phyloP scores from a whole-genome alignment of 208 protist species.

The Acanthamoeba culbertsoni region DNA sequence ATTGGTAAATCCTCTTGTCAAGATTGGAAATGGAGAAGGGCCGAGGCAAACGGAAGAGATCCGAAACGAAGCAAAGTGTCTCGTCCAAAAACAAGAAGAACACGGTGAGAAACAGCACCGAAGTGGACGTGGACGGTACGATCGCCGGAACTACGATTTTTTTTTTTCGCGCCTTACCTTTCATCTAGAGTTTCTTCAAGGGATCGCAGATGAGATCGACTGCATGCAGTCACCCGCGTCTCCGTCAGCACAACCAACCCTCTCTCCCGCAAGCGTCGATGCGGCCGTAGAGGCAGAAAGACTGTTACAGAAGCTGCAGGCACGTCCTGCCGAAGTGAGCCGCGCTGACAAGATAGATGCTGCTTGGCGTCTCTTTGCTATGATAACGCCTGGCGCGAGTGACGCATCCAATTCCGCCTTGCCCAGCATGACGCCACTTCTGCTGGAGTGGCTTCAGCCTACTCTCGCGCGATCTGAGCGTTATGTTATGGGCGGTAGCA shows the following conservation, averaged over 20 bases:
- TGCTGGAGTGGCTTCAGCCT: constrained; percentile 22
- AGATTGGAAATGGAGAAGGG: background rate
- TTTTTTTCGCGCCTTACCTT: background rate
- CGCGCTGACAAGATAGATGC: background rate
- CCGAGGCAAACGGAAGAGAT: background rate
- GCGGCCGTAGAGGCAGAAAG: background rate
- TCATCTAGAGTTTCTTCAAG: background rate
- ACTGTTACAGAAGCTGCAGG: background rate
- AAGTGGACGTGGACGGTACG: background rate
- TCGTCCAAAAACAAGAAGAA: too few species aligned
- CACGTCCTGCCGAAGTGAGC: background rate
- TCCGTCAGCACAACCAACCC: background rate
- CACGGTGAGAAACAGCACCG: background rate
- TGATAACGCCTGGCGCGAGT: background rate
- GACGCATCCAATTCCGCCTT: background rate
- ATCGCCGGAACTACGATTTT: background rate
- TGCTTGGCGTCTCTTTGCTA: background rate
- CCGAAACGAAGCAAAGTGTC: too few species aligned
- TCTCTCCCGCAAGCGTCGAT: background rate
- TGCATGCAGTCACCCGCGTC: background rate
- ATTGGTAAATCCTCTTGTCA: too few species aligned
- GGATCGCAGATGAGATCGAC: background rate
- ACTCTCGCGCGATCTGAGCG: background rate
- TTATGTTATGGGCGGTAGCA: background rate
- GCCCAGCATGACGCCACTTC: background rate